A percentile compares a stretch with the other conserved stretches of the same genome.
These are phyloP conservation scores for Geotrichum australiense DNA, from an alignment of 1,139 yeast species.

Conservation along the genomic window DNA sequence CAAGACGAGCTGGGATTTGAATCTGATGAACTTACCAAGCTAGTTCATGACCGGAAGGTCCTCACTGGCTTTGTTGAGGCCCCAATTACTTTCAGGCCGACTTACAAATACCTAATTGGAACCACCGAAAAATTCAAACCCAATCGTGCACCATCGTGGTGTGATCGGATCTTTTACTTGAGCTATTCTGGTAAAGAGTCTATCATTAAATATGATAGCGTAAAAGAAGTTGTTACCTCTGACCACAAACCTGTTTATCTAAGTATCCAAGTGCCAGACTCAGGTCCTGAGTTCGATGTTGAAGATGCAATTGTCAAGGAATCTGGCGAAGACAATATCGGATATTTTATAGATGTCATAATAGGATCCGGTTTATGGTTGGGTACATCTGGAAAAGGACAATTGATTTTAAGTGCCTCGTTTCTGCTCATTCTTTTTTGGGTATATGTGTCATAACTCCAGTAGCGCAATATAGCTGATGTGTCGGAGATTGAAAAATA, in stretches of 20 bases:
- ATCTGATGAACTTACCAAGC: slow-evolving; percentile 53
- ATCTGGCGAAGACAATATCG: too few species aligned
- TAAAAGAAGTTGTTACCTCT: slow-evolving; percentile 39
- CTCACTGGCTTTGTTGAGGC: slow-evolving; percentile 63
- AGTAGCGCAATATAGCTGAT: too few species aligned
- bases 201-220: slow-evolving; percentile 39
- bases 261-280: slow-evolving; percentile 39
- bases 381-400: too few species aligned
- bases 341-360: too few species aligned
- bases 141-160: slow-evolving; percentile 78
- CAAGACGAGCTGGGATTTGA: slow-evolving; percentile 7
- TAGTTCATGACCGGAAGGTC: slow-evolving; percentile 41
- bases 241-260: slow-evolving; percentile 46
- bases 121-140: slow-evolving; percentile 42
- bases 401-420: too few species aligned
- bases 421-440: too few species aligned
- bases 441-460: too few species aligned
- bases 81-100: slow-evolving; percentile 57
- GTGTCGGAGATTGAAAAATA: too few species aligned
- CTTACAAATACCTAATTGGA: slow-evolving; percentile 58
- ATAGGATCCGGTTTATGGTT: too few species aligned
- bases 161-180: slow-evolving; percentile 69
- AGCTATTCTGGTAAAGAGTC: slow-evolving; percentile 34
- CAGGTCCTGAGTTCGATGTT: slow-evolving; percentile 36
- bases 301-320: too few species aligned